These are phyloP conservation scores for Tilletiaria anomala DNA, from an alignment of 1,284 basidiomycete genomes.

Conservation along the genomic window DNA sequence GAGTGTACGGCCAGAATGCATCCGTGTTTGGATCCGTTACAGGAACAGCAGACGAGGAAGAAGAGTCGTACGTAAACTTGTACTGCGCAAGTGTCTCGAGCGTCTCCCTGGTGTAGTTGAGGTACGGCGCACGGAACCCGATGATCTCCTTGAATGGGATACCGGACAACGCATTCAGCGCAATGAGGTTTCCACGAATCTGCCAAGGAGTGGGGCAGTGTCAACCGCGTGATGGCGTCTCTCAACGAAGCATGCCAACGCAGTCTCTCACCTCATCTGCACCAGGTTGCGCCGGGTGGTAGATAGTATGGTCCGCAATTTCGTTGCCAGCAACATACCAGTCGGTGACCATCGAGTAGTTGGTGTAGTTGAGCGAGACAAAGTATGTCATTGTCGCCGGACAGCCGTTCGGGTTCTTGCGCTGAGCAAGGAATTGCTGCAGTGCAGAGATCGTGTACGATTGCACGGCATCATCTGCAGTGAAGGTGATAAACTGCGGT, in stretches of 20 bases:
- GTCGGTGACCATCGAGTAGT: conserved; percentile 62
- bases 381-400: conserved; percentile 43
- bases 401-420: conserved; percentile 72
- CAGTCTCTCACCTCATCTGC: conserved; percentile 1
- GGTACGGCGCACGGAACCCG: conserved; percentile 68
- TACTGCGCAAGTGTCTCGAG: conserved; percentile 49
- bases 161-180: conserved; percentile 62
- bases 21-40: conserved; percentile 57
- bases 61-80: neutral
- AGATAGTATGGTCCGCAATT: conserved; percentile 80
- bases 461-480: conserved; percentile 50
- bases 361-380: conserved; percentile 53
- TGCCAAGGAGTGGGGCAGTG: too few relatives aligned
- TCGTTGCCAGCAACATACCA: conserved; percentile 64
- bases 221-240: too few relatives aligned
- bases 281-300: conserved; percentile 51
- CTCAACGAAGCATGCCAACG: too few relatives aligned
- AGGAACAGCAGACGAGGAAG: conserved; percentile 50
- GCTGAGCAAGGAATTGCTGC: conserved; percentile 59
- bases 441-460: conserved; percentile 57
- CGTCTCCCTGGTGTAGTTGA: conserved; percentile 54
- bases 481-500: conserved; percentile 29
- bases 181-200: conserved; percentile 63
- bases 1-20: conserved; percentile 46
- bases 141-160: conserved; percentile 55